Percentiles rank a stretch among this genome's conserved stretches.
phyloP scores from a whole-genome alignment of 2,329 filamentous ascomycete species.

The Alternaria tenuissima region DNA sequence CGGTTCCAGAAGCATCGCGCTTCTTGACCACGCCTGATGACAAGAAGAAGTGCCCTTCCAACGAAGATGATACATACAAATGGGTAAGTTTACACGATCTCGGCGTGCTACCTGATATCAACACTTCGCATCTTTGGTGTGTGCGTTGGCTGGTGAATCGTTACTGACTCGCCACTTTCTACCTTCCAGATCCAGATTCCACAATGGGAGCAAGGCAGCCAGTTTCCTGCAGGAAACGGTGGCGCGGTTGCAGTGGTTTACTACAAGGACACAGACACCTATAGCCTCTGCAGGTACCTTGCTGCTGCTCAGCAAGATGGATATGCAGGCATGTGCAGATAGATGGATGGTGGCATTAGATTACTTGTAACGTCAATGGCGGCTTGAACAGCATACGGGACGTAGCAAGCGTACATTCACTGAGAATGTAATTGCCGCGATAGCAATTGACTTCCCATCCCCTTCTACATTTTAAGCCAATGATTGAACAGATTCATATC shows the following conservation, averaged over 20 bases:
- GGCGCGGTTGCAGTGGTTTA: slow-evolving; percentile 8
- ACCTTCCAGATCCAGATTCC: background rate
- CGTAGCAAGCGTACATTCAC: background rate
- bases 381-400: too few species aligned
- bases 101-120: background rate
- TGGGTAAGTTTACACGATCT: background rate
- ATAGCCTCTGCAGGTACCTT: background rate
- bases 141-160: background rate
- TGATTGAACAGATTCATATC: too few species aligned
- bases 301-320: background rate
- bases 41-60: background rate
- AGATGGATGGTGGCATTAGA: background rate
- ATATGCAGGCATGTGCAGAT: background rate
- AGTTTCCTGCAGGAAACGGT: background rate
- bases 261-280: slow-evolving; percentile 16
- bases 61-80: background rate
- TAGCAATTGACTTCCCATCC: too few species aligned
- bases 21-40: background rate
- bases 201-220: background rate
- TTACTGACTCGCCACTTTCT: background rate
- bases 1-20: background rate
- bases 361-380: too few species aligned
- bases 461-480: too few species aligned
- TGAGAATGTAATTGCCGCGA: too few species aligned
- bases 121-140: background rate